Percentiles rank a stretch among this genome's conserved stretches.
phyloP scores from a whole-genome alignment of 169 alveolate genomes.

The Sarcocystis neurona region DNA sequence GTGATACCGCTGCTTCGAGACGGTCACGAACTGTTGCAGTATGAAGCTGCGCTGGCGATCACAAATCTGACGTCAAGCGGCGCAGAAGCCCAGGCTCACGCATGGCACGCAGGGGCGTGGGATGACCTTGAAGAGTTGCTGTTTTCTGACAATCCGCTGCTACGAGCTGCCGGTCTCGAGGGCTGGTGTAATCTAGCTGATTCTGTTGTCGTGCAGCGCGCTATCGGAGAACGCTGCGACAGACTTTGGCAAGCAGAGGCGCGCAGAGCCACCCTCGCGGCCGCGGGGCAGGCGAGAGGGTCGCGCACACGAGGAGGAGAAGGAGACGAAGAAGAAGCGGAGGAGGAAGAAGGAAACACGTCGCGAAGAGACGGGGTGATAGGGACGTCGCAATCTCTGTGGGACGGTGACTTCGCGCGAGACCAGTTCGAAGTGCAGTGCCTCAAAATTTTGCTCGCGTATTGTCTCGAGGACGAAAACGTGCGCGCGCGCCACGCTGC shows the following conservation, averaged over 20 bases:
- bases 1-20: constrained; percentile 33
- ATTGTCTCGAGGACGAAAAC: constrained; percentile 31
- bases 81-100: constrained; percentile 30
- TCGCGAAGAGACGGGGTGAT: too few relatives aligned
- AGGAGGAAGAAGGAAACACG: background rate
- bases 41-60: constrained; percentile 55
- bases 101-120: constrained; percentile 52
- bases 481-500: constrained; percentile 49
- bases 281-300: too few relatives aligned
- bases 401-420: too few relatives aligned
- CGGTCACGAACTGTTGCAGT: constrained; percentile 57
- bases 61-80: constrained; percentile 30
- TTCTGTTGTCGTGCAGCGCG: background rate
- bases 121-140: constrained; percentile 25
- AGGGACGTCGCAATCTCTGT: too few relatives aligned
- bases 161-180: constrained; percentile 60
- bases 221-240: constrained; percentile 7
- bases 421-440: background rate
- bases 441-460: constrained; percentile 43
- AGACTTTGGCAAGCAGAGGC: too few relatives aligned
- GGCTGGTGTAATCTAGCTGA: constrained; percentile 60
- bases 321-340: too few relatives aligned
- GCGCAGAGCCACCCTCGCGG: too few relatives aligned
- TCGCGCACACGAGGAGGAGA: too few relatives aligned
- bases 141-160: constrained; percentile 39